Conservation (phyloP, 2,329 filamentous ascomycete genomes). For the Diplodia mutila region DNA sequence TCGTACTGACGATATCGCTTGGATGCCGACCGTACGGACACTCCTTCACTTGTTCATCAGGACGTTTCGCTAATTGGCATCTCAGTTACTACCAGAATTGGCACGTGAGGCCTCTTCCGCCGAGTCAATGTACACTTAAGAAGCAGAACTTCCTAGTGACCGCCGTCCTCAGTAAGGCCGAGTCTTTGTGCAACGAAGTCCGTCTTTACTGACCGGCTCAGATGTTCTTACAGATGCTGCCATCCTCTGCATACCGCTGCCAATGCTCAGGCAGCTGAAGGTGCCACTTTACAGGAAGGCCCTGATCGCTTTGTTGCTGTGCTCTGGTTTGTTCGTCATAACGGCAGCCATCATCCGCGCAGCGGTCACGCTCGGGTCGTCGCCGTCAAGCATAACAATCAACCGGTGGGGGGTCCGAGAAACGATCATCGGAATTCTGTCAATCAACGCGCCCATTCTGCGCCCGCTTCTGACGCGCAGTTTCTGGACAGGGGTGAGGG, state of each 20-base stretch:
- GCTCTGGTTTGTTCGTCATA: conserved; percentile 44
- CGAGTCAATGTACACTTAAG: conserved; percentile 36
- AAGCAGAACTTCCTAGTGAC: conserved; percentile 38
- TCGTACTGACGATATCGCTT: conserved; percentile 40
- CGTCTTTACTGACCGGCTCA: not conserved
- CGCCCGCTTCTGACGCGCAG: conserved; percentile 35
- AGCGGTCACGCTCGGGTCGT: conserved; percentile 36
- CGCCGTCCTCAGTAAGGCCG: conserved; percentile 32
- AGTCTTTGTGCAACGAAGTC: not conserved
- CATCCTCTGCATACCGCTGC: conserved; percentile 40
- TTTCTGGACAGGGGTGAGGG: conserved; percentile 34
- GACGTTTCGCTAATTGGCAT: not conserved
- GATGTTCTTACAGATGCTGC: conserved; percentile 40
- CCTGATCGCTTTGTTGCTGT: conserved; percentile 38
- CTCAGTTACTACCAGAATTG: conserved; percentile 33
- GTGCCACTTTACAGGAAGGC: conserved; percentile 39
- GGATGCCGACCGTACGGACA: conserved; percentile 33
- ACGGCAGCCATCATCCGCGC: conserved; percentile 41
- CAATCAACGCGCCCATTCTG: conserved; percentile 43
- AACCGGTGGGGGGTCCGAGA: conserved; percentile 46
- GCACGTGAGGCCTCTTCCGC: conserved; percentile 36
- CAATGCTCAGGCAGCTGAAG: conserved; percentile 40
- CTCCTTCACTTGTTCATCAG: not conserved
- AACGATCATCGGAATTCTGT: conserved; percentile 42
- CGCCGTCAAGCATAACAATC: conserved; percentile 39